Evolutionary conservation across 1,284 basidiomycete species (phyloP).

Genomic region (Malassezia equina): DNA sequence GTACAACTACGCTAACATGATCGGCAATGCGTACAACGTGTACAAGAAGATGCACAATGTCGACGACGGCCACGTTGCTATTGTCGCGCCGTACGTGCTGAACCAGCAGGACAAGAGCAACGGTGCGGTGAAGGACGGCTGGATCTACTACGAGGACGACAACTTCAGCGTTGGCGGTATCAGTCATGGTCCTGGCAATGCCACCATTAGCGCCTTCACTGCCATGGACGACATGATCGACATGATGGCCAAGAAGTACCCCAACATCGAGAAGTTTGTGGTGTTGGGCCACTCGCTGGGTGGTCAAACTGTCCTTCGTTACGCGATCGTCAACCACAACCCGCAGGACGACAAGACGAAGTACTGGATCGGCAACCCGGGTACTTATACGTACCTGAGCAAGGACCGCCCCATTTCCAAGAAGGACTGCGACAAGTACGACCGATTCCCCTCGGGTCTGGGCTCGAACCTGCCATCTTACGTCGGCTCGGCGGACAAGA

Average conservation of each 20-base stretch:
- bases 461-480: slow-evolving; percentile 2
- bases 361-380: slow-evolving; percentile 25
- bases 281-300: slow-evolving; percentile 45
- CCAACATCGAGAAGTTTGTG: slow-evolving; percentile 38
- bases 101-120: slow-evolving; percentile 25
- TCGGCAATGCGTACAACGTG: slow-evolving; percentile 25
- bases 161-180: slow-evolving; percentile 31
- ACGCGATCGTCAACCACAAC: slow-evolving; percentile 30
- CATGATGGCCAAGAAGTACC: slow-evolving; percentile 27
- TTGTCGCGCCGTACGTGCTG: slow-evolving; percentile 32
- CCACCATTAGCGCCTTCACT: slow-evolving; percentile 23
- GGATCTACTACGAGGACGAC: slow-evolving; percentile 29
- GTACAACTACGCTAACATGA: slow-evolving; percentile 37
- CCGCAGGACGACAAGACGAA: slow-evolving; percentile 23
- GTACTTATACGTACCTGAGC: slow-evolving; percentile 8
- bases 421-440: slow-evolving; percentile 15
- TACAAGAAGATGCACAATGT: slow-evolving; percentile 17
- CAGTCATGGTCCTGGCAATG: slow-evolving; percentile 16
- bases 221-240: slow-evolving; percentile 36
- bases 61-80: slow-evolving; percentile 22
- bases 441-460: slow-evolving; percentile 33
- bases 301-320: slow-evolving; percentile 29
- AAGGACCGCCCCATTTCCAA: background rate
- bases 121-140: slow-evolving; percentile 23
- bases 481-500: background rate